phyloP scores from a whole-genome alignment of 176 grass and related monocot species.

The Hordeum vulgare region DNA sequence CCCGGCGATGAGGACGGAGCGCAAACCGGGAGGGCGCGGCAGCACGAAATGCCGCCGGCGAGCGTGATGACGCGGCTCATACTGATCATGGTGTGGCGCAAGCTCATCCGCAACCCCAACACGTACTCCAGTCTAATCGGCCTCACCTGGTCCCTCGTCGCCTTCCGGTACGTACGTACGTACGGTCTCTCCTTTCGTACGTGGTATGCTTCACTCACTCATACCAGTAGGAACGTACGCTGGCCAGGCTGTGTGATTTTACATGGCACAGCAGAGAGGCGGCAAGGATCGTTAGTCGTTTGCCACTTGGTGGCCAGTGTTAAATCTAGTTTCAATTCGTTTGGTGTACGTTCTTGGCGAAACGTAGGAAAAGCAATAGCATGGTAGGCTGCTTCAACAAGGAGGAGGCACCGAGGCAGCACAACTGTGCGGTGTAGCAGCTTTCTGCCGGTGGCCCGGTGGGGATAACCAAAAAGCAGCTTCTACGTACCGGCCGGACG shows the following conservation, averaged over 20 bases:
- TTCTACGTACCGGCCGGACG: constrained; percentile 9
- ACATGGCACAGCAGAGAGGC: background rate
- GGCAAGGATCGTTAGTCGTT: background rate
- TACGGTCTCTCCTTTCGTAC: constrained; percentile 6
- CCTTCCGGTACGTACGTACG: constrained; percentile 43
- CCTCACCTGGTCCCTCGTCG: constrained; percentile 20
- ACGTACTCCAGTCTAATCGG: constrained; percentile 76
- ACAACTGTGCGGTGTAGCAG: background rate
- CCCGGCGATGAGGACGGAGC: background rate
- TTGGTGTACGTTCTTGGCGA: background rate
- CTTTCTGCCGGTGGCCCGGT: constrained; percentile 18
- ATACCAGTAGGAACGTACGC: background rate
- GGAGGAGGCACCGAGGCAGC: background rate
- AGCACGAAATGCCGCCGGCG: constrained; percentile 71
- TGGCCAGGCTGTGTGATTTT: background rate
- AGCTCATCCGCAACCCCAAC: constrained; percentile 94
- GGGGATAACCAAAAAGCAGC: constrained; percentile 21
- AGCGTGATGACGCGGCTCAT: constrained; percentile 84
- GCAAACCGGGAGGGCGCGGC: background rate
- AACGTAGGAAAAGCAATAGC: background rate
- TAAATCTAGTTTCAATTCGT: background rate
- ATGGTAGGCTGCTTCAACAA: background rate
- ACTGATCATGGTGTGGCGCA: constrained; percentile 97
- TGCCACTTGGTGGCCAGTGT: background rate
- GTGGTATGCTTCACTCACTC: constrained; percentile 23